These are phyloP conservation scores for Botrytis elliptica DNA, from an alignment of 2,329 filamentous ascomycete genomes.

Conservation along the genomic window DNA sequence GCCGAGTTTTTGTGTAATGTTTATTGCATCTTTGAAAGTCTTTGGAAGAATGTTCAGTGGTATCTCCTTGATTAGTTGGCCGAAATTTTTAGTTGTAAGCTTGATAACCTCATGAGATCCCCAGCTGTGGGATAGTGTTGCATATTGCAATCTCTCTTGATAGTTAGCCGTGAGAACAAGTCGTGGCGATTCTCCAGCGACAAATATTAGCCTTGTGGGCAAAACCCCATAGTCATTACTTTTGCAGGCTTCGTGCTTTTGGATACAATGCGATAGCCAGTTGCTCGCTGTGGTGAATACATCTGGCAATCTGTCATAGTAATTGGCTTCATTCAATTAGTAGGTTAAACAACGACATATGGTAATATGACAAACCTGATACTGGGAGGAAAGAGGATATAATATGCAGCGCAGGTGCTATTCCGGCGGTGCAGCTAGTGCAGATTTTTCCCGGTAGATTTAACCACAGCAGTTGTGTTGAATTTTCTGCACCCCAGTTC, in stretches of 20 bases:
- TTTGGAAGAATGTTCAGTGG: constrained; percentile 6
- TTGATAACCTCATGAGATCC: constrained; percentile 5
- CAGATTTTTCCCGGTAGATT: background rate
- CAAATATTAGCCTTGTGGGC: background rate
- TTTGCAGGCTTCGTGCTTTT: background rate
- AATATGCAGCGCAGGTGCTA: too few species aligned
- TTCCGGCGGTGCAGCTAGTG: fast-evolving
- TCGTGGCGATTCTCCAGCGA: background rate
- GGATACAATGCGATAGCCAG: background rate
- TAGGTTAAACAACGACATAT: background rate
- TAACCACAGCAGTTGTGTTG: background rate
- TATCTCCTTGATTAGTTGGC: constrained; percentile 4
- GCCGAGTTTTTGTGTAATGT: constrained; percentile 18
- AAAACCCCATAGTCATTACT: fast-evolving
- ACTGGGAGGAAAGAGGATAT: background rate
- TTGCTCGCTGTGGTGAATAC: background rate
- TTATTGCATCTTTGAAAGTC: constrained; percentile 28
- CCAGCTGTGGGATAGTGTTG: constrained; percentile 17
- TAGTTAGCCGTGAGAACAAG: fast-evolving
- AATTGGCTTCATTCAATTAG: fast-evolving
- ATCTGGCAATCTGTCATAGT: background rate
- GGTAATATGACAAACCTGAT: background rate
- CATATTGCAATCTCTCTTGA: background rate
- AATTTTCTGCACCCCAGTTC: background rate
- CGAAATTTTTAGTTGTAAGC: constrained; percentile 14